These are phyloP conservation scores for Flaveria robusta DNA, from an alignment of 129 eudicot genomes.

Conservation along the genomic window DNA sequence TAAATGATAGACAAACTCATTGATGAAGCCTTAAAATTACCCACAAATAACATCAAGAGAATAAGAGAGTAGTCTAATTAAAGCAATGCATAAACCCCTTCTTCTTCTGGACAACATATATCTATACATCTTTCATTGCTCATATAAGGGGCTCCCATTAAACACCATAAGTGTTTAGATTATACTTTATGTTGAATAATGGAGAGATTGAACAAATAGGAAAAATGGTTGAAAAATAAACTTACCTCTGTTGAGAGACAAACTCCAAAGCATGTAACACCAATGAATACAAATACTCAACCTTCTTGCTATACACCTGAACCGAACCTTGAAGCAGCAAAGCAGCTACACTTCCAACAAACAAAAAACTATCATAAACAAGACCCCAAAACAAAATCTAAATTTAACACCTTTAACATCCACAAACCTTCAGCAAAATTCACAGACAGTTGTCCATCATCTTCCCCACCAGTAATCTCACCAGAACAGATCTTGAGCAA, in stretches of 20 bases:
- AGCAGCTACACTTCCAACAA: slow-evolving; percentile 70
- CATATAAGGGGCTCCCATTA: too few relatives aligned
- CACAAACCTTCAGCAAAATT: slow-evolving; percentile 89
- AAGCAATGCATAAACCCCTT: too few relatives aligned
- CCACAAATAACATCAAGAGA: too few relatives aligned
- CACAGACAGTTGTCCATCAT: slow-evolving; percentile 48
- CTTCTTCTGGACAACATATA: too few relatives aligned
- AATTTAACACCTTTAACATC: background rate
- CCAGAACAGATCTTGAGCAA: slow-evolving; percentile 92
- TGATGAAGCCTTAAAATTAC: background rate
- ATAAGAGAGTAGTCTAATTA: too few relatives aligned
- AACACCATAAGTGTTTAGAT: too few relatives aligned
- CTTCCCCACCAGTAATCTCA: slow-evolving; percentile 53
- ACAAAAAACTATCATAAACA: background rate
- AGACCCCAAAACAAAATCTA: slow-evolving; percentile 17
- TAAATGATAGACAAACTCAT: background rate
- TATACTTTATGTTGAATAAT: background rate
- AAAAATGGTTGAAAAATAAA: background rate
- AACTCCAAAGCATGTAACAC: slow-evolving; percentile 89
- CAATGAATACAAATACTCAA: slow-evolving; percentile 84
- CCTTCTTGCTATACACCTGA: slow-evolving; percentile 93
- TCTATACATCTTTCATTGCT: too few relatives aligned
- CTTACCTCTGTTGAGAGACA: slow-evolving; percentile 77
- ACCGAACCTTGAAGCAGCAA: slow-evolving; percentile 86
- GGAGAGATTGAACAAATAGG: background rate